Evolutionary conservation across 164 flowering plant species (phyloP), one percentile per base, ranked within the genome.

Genomic region (Taxillus chinensis): DNA sequence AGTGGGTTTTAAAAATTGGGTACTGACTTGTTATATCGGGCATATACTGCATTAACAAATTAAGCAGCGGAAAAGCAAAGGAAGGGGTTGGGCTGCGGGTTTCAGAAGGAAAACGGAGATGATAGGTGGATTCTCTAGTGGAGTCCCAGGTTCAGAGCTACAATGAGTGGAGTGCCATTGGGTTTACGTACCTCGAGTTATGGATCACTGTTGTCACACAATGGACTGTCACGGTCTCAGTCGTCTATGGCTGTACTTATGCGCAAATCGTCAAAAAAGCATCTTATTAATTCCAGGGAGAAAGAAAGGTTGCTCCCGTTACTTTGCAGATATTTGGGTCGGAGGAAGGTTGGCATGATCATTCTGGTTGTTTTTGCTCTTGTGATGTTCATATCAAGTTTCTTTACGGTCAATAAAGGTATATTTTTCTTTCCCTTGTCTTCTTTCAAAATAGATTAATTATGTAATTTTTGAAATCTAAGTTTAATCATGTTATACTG

Each of bases 111-210:
- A 27, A 64, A 70, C 70, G 67, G 82, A 63, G 66, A 82, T 85
- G 91, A 86, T 64, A 74, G 72, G 74, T 67, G 63, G 52, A 63
- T 7, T 64, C 50, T 68, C 59, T 66, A 71, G 74, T 67, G 63
- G 52, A 63, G 7, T 64, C 50, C 67, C 59, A 65, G 68, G 66
- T 61, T 65, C 70, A 64, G 73, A 74, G 80, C 73, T 75, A 82
- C 80, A 73, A 89, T 88, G 96, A 88, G 76, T 82, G 86, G 90
- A 75, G 83, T 72, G 86, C 79, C 93, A 81, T 79, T 91, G 81
- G 93, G 90, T 67, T 68, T 71, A 61, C 84, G 90, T 41, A 72
- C 79, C 0, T 80, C 81, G 63, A 91, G 96, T 74, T 84, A 78
- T 82, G 96, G 90, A 70, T 78, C 91, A 15, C 67, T 88, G 82